Conservation (phyloP, 2,329 filamentous ascomycete species). For the Stagonosporopsis rhizophila region DNA sequence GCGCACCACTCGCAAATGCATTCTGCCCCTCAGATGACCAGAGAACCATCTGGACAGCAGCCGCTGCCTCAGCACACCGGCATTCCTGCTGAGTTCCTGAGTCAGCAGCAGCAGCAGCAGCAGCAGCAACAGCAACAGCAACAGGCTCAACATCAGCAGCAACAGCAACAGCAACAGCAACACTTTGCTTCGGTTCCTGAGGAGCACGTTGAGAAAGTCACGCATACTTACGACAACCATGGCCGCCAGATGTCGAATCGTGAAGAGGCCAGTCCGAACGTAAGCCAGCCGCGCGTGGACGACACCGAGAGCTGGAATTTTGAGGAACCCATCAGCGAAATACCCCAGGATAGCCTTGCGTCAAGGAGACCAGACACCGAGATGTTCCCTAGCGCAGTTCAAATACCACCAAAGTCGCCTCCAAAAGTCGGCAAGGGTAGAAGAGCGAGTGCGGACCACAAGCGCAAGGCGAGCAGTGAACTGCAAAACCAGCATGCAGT, state of each 20-base stretch:
- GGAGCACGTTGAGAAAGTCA: slow-evolving; percentile 64
- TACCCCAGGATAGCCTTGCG: slow-evolving; percentile 60
- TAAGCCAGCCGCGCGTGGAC: slow-evolving; percentile 52
- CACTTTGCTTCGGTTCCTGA: slow-evolving; percentile 56
- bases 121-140: slow-evolving; percentile 6
- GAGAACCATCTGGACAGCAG: slow-evolving; percentile 54
- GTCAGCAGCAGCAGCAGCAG: slow-evolving; percentile 34
- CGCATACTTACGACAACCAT: slow-evolving; percentile 65
- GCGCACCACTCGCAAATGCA: slow-evolving; percentile 49
- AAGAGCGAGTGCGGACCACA: slow-evolving; percentile 74
- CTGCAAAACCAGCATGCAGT: slow-evolving; percentile 65
- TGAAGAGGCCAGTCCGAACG: slow-evolving; percentile 50
- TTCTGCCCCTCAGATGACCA: slow-evolving; percentile 54
- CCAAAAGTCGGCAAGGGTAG: slow-evolving; percentile 70
- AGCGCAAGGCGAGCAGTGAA: slow-evolving; percentile 67
- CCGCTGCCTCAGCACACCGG: slow-evolving; percentile 46
- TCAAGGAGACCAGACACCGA: slow-evolving; percentile 81
- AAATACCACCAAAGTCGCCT: slow-evolving; percentile 81
- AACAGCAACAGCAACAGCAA: slow-evolving; percentile 43
- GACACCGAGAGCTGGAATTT: slow-evolving; percentile 89
- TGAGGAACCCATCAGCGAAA: slow-evolving; percentile 73
- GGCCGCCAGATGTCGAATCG: slow-evolving; percentile 58
- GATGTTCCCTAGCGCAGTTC: slow-evolving; percentile 80
- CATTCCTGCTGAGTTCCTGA: slow-evolving; percentile 47
- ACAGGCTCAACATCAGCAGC: slow-evolving; percentile 33